Evolutionary conservation across 116 monocot species (phyloP).

Genomic region (Cymodocea nodosa): DNA sequence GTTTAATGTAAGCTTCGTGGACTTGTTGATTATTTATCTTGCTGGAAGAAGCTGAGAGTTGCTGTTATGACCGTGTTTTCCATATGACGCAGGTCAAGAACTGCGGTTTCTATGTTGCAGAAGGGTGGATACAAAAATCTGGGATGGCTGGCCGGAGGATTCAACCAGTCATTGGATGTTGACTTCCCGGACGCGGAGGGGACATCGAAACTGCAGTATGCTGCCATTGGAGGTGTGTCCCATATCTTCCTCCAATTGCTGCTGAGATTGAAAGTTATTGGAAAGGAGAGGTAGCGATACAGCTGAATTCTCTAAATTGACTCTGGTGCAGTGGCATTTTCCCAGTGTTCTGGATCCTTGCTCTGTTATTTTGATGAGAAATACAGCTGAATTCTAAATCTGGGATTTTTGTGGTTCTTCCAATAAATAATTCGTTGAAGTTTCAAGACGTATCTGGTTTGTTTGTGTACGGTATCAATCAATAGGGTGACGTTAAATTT

Average conservation of each 20-base stretch:
- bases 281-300: constrained; percentile 2
- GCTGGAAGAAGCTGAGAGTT: background rate
- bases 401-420: no score
- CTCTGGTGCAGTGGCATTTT: no score
- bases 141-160: constrained; percentile 82
- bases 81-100: constrained; percentile 37
- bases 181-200: constrained; percentile 61
- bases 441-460: no score
- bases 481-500: no score
- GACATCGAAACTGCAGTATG: constrained; percentile 54
- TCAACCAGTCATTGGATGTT: constrained; percentile 27
- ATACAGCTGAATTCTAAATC: no score
- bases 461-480: no score
- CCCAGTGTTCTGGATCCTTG: no score
- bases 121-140: constrained; percentile 66
- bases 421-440: no score
- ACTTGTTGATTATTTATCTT: background rate
- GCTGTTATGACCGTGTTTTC: background rate
- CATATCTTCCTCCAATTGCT: constrained; percentile 69
- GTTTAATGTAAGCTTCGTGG: no score
- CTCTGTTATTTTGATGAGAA: no score
- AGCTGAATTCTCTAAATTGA: background rate
- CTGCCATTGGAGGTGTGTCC: constrained; percentile 73
- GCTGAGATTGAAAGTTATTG: constrained; percentile 32
- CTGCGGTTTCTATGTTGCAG: constrained; percentile 49